These are phyloP conservation scores for Ascoidea tarda DNA, from an alignment of 805 yeast species.

Conservation along the genomic window DNA sequence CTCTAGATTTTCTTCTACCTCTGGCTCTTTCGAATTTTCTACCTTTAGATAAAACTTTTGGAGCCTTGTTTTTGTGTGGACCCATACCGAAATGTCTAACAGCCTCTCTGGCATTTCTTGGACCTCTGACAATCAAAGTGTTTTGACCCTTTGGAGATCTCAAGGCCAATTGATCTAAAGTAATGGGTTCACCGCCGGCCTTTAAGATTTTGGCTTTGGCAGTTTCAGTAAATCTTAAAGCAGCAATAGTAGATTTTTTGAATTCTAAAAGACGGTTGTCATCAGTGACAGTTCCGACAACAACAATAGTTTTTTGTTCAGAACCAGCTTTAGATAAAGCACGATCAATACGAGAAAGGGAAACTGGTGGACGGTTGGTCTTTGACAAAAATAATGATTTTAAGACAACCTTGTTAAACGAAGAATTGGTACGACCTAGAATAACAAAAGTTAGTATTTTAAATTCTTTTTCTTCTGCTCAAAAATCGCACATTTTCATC, in stretches of 20 bases:
- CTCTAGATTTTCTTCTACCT: conserved; percentile 99
- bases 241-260: conserved; percentile 98
- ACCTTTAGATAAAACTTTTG: conserved; percentile 94
- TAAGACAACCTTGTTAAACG: conserved; percentile 96
- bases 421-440: conserved; percentile 94
- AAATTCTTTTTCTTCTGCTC: conserved; percentile 30
- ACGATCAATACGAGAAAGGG: conserved; percentile 80
- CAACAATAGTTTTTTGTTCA: conserved; percentile 85
- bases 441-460: conserved; percentile 21
- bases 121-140: conserved; percentile 97
- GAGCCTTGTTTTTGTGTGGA: conserved; percentile 99
- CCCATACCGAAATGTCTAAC: conserved; percentile 99
- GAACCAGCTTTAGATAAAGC: conserved; percentile 77
- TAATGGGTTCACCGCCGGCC: conserved; percentile 99
- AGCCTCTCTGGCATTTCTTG: conserved; percentile 98
- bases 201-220: conserved; percentile 95
- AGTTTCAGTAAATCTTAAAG: conserved; percentile 97
- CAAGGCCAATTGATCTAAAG: conserved; percentile 97
- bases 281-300: conserved; percentile 98
- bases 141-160: conserved; percentile 99
- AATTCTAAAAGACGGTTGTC: conserved; percentile 86
- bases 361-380: conserved; percentile 99
- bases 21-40: conserved; percentile 99
- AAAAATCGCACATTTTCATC: conserved; percentile 22
- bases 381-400: conserved; percentile 92